These are phyloP conservation scores for Orbilia blumenaviensis DNA, from an alignment of 2,329 filamentous ascomycete genomes.

Conservation along the genomic window DNA sequence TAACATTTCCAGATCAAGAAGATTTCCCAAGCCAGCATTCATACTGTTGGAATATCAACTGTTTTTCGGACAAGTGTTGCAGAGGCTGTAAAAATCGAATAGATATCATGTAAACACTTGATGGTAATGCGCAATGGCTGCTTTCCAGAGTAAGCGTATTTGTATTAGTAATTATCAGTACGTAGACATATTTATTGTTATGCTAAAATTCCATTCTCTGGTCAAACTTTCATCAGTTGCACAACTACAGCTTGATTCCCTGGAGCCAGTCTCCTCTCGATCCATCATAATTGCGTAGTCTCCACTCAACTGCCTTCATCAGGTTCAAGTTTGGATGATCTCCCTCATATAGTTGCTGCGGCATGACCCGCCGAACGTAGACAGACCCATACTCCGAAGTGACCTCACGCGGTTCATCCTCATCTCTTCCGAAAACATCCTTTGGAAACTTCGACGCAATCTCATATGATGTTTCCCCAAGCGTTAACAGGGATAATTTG, in stretches of 20 bases:
- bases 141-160: too few species aligned
- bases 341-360: not conserved
- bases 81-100: too few species aligned
- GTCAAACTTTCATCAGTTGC: too few species aligned
- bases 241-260: conserved; percentile 21
- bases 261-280: conserved; percentile 23
- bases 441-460: not conserved
- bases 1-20: conserved; percentile 6
- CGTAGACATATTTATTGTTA: too few species aligned
- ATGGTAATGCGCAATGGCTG: too few species aligned
- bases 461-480: conserved; percentile 1
- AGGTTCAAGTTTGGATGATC: not conserved
- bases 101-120: too few species aligned
- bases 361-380: not conserved
- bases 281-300: conserved; percentile 25
- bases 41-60: not conserved
- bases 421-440: not conserved
- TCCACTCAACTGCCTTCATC: conserved; percentile 21
- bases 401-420: not conserved
- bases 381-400: not conserved
- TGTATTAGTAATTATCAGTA: too few species aligned
- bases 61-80: not conserved
- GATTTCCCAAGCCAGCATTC: not conserved
- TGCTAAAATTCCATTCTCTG: too few species aligned
- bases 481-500: conserved; percentile 8